Base-by-base conservation (phyloP, 2,329 filamentous ascomycete genomes). In the Pseudocercospora fuligena region DNA sequence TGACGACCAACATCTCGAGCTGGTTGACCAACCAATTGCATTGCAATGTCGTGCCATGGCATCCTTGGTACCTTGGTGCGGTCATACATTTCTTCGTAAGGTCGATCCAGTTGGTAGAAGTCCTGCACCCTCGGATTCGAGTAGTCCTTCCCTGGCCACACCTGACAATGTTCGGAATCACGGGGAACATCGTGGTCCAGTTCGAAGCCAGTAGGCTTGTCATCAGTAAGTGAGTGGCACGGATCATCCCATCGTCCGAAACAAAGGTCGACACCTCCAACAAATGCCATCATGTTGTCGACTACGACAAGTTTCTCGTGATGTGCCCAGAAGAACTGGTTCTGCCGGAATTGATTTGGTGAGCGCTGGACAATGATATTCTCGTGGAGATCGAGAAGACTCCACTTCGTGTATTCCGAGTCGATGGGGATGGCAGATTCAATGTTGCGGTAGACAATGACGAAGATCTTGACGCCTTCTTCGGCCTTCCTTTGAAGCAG, bases 51-150 rank as follows among this genome's bases (percentile, higher is more conserved):
- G 75, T 99, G 95, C 95, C 95, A 99, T 1, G 95, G 94, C 95
- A 98, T 99, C 68, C 95, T 86, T 1, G 95, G 93, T 19, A 94
- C 87, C 77, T 91, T 91, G 67, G 88, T 90, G 63, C 95, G 90
- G 79, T 98, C 93, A 75, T 98, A 99, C 95, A 98, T 98, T 79
- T 99, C 95, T 76, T 97, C 95, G 75, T 98, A 98, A 1, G 95
- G 95, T 78, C 96, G 93, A 76, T 95, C 91, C 27, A 99, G 87
- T 65, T 90, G 89, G 82, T 93, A 97, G 77, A 99, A 99, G 78
- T 99, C 95, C 73, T 96, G 92, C 2, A 97, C 92, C 73, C 95
- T 87, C 19, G 95, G 94, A 74, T 99, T 99, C 0, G 94, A 97
- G 80, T 99, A 99, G 78, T 99, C 95, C 78, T 99, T 99, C 60